Conservation (phyloP, 2,329 filamentous ascomycete species). For the Drechmeria coniospora region DNA sequence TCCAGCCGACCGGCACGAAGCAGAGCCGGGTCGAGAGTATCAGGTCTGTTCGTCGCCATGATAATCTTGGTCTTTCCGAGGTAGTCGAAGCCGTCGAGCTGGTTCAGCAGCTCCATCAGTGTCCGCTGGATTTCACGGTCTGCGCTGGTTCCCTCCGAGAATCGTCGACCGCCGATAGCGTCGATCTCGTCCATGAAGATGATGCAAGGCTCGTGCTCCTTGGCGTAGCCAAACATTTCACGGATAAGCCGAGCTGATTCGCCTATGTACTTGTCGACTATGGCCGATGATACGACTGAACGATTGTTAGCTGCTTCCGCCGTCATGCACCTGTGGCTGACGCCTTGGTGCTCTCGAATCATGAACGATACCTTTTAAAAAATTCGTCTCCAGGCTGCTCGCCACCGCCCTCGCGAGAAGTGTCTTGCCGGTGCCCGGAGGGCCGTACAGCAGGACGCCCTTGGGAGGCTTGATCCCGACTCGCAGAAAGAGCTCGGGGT, state of each 20-base stretch:
- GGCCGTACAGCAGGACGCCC: slow-evolving; percentile 89
- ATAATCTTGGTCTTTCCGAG: slow-evolving; percentile 99
- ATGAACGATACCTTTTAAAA: slow-evolving; percentile 62
- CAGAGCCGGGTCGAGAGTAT: slow-evolving; percentile 86
- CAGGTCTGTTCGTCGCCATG: slow-evolving; percentile 97
- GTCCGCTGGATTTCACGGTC: slow-evolving; percentile 98
- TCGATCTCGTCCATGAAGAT: slow-evolving; percentile 99
- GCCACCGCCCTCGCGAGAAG: slow-evolving; percentile 86
- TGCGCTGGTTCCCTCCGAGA: slow-evolving; percentile 92
- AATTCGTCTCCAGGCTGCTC: slow-evolving; percentile 94
- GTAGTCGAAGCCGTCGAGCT: slow-evolving; percentile 98
- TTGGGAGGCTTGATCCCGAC: slow-evolving; percentile 99
- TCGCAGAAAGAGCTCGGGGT: slow-evolving; percentile 90
- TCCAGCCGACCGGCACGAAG: slow-evolving; percentile 87
- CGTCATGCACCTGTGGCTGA: not conserved
- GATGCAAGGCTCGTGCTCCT: slow-evolving; percentile 98
- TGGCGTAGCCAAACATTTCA: slow-evolving; percentile 99
- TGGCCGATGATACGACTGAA: slow-evolving; percentile 89
- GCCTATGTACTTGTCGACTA: slow-evolving; percentile 99
- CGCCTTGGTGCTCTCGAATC: slow-evolving; percentile 5
- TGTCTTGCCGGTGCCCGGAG: slow-evolving; percentile 94
- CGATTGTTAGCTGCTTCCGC: slow-evolving; percentile 7
- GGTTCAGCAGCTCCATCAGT: slow-evolving; percentile 95
- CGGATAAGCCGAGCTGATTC: slow-evolving; percentile 93
- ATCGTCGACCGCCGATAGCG: slow-evolving; percentile 89